Percentiles rank a stretch among this genome's conserved stretches.
These are phyloP conservation scores for Madurella mycetomatis DNA, from an alignment of 2,329 filamentous ascomycete species.

Conservation along the genomic window DNA sequence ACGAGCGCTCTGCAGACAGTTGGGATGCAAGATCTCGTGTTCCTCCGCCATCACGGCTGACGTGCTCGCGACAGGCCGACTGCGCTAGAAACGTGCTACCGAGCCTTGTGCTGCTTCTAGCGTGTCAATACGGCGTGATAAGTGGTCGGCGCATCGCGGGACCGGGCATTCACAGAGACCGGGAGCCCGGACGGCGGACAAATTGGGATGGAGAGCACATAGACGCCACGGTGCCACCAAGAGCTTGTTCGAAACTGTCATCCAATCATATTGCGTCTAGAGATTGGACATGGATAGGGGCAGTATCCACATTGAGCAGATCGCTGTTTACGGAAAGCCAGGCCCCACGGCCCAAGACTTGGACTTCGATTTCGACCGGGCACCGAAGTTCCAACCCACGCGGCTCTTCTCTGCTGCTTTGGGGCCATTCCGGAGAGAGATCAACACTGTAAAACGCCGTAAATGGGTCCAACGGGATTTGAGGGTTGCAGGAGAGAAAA, in stretches of 20 bases:
- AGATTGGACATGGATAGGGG: conserved; percentile 15
- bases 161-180: conserved; percentile 6
- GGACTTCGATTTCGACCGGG: background rate
- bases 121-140: background rate
- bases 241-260: conserved; percentile 14
- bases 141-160: background rate
- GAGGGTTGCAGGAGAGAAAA: background rate
- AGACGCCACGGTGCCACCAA: conserved; percentile 5
- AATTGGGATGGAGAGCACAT: conserved; percentile 15
- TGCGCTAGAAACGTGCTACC: background rate
- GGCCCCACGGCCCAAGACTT: conserved; percentile 3
- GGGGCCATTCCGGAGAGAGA: conserved; percentile 7
- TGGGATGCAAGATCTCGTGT: conserved; percentile 1
- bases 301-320: conserved; percentile 7
- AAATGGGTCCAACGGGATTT: conserved; percentile 2
- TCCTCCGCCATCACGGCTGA: background rate
- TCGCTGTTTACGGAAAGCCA: conserved; percentile 3
- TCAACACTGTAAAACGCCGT: background rate
- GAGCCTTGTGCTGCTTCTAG: background rate
- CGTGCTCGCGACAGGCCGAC: background rate
- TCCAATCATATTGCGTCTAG: conserved; percentile 14
- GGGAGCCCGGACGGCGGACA: conserved; percentile 10
- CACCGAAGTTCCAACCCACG: conserved; percentile 4
- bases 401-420: conserved; percentile 1
- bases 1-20: background rate